Conservation (phyloP, 2,329 filamentous ascomycete species). For the Claviceps purpurea region DNA sequence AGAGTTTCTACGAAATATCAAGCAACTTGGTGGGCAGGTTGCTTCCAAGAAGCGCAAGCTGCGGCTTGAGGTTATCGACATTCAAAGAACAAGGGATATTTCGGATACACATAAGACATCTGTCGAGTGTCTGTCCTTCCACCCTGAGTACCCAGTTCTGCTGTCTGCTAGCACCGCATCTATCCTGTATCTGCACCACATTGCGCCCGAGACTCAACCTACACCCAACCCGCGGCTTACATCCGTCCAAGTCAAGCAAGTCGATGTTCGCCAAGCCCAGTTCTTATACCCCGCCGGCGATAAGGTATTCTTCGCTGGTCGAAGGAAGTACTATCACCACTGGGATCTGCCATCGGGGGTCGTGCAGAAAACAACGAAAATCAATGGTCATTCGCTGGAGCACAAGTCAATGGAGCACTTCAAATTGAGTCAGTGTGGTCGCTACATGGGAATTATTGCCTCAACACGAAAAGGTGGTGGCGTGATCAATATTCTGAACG, state of each 20-base stretch:
- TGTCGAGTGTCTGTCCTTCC: conserved; percentile 76
- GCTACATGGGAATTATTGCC: conserved; percentile 72
- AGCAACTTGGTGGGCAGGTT: conserved; percentile 45
- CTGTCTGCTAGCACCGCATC: conserved; percentile 80
- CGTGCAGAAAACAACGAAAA: conserved; percentile 68
- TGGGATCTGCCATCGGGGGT: conserved; percentile 78
- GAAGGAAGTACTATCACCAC: conserved; percentile 82
- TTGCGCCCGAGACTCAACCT: conserved; percentile 60
- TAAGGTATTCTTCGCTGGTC: conserved; percentile 77
- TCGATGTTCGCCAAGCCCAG: conserved; percentile 70
- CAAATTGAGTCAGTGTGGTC: conserved; percentile 73
- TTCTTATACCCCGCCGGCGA: conserved; percentile 63
- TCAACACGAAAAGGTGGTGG: conserved; percentile 76
- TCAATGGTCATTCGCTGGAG: conserved; percentile 64
- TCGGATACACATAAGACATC: conserved; percentile 64
- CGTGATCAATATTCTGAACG: conserved; percentile 72
- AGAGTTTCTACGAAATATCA: conserved; percentile 62
- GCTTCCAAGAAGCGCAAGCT: conserved; percentile 54
- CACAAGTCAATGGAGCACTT: conserved; percentile 88
- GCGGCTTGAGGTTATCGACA: conserved; percentile 77
- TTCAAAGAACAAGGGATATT: conserved; percentile 80
- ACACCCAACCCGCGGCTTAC: conserved; percentile 82
- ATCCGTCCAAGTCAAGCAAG: conserved; percentile 72
- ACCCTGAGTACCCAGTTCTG: conserved; percentile 76
- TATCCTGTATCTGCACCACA: conserved; percentile 78